Conservation (phyloP, 1,284 basidiomycete genomes). For the Sanghuangporus weigelae region DNA sequence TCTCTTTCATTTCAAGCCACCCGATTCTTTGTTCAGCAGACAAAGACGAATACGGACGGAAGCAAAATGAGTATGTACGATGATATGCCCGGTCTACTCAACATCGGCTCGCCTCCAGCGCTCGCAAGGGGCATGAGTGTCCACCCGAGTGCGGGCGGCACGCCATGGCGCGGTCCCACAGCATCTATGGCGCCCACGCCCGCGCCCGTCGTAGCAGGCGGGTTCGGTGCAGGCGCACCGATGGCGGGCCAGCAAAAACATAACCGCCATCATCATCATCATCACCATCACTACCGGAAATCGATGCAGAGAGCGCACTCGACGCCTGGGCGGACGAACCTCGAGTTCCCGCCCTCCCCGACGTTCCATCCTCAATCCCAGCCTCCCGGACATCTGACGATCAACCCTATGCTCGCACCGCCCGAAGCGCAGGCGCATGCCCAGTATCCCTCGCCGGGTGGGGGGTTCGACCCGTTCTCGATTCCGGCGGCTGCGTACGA, state of each 20-base stretch:
- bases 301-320: not conserved
- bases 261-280: not conserved
- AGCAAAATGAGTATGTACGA: not conserved
- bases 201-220: slow-evolving; percentile 3
- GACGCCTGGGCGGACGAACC: not conserved
- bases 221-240: slow-evolving; percentile 11
- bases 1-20: not conserved
- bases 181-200: not conserved
- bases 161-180: not conserved
- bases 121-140: not conserved
- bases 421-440: not conserved
- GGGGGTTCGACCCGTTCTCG: not conserved
- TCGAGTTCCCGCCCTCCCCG: not conserved
- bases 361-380: not conserved
- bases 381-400: not conserved
- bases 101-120: not conserved
- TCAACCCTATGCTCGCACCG: not conserved
- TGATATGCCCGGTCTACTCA: not conserved
- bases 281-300: not conserved
- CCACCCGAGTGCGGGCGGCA: not conserved
- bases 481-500: not conserved
- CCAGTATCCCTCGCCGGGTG: not conserved
- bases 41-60: not conserved
- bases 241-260: not conserved
- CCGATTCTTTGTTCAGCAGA: not conserved